Percentiles rank a stretch among this genome's conserved stretches.
Conservation (phyloP, 176 grass and related monocot species). For the Coix lacrymajobi region DNA sequence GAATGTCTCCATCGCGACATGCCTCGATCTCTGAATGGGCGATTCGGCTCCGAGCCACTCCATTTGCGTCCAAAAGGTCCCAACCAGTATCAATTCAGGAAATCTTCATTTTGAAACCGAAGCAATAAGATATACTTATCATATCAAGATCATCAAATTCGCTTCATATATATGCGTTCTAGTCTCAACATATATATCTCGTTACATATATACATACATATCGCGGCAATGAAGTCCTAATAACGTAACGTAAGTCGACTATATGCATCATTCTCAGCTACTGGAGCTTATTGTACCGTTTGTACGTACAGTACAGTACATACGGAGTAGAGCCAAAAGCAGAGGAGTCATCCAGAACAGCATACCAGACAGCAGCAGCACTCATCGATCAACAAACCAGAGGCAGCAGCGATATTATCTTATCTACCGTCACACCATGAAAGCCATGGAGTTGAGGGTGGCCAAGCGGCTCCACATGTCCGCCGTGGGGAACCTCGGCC, state of each 20-base stretch:
- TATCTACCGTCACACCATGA: conserved; percentile 38
- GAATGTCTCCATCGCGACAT: too few species aligned
- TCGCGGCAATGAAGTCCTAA: background rate
- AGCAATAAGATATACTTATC: background rate
- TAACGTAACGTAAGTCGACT: background rate
- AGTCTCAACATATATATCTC: background rate
- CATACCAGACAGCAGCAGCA: background rate
- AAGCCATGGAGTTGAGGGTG: conserved; percentile 70
- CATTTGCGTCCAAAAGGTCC: too few species aligned
- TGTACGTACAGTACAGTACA: too few species aligned
- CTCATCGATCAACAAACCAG: background rate
- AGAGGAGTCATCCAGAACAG: background rate
- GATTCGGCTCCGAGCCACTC: too few species aligned
- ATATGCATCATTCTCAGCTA: conserved; percentile 7
- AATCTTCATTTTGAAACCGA: background rate
- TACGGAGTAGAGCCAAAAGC: background rate
- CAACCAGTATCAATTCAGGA: background rate
- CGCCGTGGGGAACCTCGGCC: conserved; percentile 16
- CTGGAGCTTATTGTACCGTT: background rate
- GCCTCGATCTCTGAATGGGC: too few species aligned
- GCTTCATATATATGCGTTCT: background rate
- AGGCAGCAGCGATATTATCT: background rate
- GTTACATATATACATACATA: conserved; percentile 1
- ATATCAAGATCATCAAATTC: background rate
- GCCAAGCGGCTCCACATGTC: conserved; percentile 52